These are phyloP conservation scores for Aspergillus niger DNA, from an alignment of 2,329 filamentous ascomycete genomes.

Conservation along the genomic window DNA sequence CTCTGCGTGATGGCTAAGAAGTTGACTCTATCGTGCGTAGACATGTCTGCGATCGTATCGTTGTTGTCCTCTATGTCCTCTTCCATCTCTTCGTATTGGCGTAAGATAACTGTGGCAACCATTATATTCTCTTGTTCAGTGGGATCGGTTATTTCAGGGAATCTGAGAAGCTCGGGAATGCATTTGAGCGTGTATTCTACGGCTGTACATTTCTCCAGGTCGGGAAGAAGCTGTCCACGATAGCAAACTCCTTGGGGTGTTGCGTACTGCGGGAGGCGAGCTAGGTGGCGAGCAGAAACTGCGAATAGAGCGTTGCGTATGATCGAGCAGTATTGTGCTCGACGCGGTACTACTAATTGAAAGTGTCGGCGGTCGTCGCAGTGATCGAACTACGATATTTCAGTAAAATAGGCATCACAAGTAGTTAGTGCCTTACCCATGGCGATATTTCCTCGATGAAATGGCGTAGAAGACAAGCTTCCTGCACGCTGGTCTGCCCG, in stretches of 20 bases:
- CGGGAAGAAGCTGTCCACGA: slow-evolving; percentile 16
- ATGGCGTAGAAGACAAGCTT: slow-evolving; percentile 25
- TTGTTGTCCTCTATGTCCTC: slow-evolving; percentile 28
- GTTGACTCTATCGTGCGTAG: slow-evolving; percentile 18
- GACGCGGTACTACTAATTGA: slow-evolving; percentile 21
- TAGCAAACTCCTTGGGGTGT: slow-evolving; percentile 20
- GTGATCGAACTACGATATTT: slow-evolving; percentile 23
- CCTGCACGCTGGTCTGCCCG: slow-evolving; percentile 8
- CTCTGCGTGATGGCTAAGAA: slow-evolving; percentile 28
- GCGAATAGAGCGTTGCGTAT: slow-evolving; percentile 29
- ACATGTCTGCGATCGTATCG: slow-evolving; percentile 21
- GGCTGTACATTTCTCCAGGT: slow-evolving; percentile 20
- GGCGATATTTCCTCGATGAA: slow-evolving; percentile 31
- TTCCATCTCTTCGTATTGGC: slow-evolving; percentile 31
- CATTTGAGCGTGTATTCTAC: slow-evolving; percentile 28
- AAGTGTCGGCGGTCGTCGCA: slow-evolving; percentile 26
- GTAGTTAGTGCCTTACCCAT: slow-evolving; percentile 19
- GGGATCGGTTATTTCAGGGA: slow-evolving; percentile 19
- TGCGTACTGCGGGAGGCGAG: slow-evolving; percentile 24
- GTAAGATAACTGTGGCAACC: slow-evolving; percentile 28
- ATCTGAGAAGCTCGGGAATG: slow-evolving; percentile 23
- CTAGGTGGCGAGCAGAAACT: slow-evolving; percentile 25
- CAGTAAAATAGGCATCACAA: neutral
- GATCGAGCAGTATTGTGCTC: slow-evolving; percentile 22
- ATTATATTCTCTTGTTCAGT: slow-evolving; percentile 28